phyloP scores from a whole-genome alignment of 306 rosid species.

The Canavalia ensiformis region DNA sequence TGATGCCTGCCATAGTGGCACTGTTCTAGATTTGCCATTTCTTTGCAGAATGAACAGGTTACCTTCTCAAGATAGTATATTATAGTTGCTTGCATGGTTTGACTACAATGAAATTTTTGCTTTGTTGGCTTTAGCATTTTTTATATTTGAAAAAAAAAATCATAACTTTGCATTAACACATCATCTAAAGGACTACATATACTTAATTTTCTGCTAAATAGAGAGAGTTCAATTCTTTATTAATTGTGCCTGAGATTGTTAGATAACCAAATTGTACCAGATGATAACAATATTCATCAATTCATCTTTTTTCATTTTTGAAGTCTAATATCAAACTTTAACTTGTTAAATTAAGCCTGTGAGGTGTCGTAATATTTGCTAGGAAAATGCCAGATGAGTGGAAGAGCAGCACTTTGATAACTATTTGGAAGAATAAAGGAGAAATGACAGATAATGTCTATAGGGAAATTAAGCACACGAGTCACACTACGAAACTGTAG shows the following conservation, averaged over 20 bases:
- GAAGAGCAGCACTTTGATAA: no score
- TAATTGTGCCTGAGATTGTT: conserved; percentile 23
- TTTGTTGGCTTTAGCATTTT: conserved; percentile 24
- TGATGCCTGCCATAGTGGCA: conserved; percentile 98
- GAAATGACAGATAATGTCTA: no score
- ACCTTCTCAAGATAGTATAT: conserved; percentile 34
- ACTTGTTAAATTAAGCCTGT: neutral
- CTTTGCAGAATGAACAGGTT: conserved; percentile 98
- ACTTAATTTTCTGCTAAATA: conserved; percentile 1
- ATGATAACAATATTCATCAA: conserved; percentile 9
- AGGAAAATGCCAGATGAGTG: no score
- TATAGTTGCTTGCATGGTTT: conserved; percentile 36
- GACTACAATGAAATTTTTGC: conserved; percentile 16
- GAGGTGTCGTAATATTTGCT: neutral
- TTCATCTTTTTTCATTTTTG: conserved; percentile 1
- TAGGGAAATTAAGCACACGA: no score
- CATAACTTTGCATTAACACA: neutral
- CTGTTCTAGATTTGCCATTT: conserved; percentile 92
- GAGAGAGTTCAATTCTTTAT: neutral
- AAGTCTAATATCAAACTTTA: neutral
- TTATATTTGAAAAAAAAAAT: conserved; percentile 9
- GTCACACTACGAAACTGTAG: no score
- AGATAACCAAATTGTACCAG: neutral
- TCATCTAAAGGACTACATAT: conserved; percentile 5
- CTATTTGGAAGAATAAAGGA: no score